Conservation (phyloP, 805 yeast species). For the Monosporozyma unispora region DNA sequence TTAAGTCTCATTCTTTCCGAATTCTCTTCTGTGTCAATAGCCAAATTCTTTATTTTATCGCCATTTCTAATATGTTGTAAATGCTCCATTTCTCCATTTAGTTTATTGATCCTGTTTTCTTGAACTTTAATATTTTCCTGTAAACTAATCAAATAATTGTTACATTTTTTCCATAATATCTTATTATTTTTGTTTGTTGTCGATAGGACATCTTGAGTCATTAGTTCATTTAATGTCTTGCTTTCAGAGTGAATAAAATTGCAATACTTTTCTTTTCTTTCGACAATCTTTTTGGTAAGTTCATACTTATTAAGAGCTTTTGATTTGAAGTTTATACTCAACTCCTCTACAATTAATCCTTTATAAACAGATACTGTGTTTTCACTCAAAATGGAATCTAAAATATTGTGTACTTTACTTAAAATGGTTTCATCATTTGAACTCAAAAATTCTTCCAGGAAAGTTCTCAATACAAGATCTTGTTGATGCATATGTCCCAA, state of each 20-base stretch:
- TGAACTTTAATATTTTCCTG: conserved; percentile 2
- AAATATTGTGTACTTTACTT: neutral
- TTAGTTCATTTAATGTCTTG: neutral
- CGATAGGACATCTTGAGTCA: neutral
- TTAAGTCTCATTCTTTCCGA: conserved; percentile 57
- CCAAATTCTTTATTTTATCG: neutral
- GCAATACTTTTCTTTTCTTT: neutral
- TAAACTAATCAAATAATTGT: neutral
- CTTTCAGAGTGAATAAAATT: neutral
- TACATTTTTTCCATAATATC: neutral
- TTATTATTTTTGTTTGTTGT: neutral
- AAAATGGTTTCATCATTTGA: neutral
- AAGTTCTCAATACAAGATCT: neutral
- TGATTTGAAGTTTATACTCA: neutral
- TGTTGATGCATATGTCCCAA: neutral
- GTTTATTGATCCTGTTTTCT: neutral
- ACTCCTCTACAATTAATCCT: neutral
- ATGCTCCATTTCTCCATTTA: neutral
- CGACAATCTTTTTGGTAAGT: neutral
- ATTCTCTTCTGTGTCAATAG: conserved; percentile 64
- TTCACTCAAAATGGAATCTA: neutral
- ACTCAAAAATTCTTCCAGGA: neutral
- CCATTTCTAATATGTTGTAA: neutral
- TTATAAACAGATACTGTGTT: neutral
- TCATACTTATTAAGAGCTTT: neutral